Conservation (phyloP, 2,329 filamentous ascomycete species). For the Exserohilum turcica region DNA sequence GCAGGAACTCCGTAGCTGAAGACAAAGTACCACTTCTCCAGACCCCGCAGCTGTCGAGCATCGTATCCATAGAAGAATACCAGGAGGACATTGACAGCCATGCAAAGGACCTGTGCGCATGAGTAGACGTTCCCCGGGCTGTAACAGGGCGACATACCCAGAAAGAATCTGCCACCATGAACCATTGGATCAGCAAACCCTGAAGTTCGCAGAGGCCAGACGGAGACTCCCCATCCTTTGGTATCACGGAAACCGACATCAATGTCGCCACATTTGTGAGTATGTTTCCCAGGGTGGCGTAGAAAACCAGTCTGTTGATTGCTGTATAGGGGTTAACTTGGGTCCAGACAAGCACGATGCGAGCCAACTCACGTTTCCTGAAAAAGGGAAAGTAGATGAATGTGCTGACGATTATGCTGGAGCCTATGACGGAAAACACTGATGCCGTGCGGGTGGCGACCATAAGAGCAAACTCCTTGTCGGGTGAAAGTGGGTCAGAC, state of each 20-base stretch:
- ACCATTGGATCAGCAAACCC: slow-evolving; percentile 83
- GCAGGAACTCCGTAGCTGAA: slow-evolving; percentile 76
- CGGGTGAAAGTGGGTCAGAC: slow-evolving; percentile 14
- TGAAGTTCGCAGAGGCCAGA: slow-evolving; percentile 75
- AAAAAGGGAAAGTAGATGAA: slow-evolving; percentile 72
- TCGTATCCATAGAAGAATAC: slow-evolving; percentile 79
- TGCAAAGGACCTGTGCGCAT: slow-evolving; percentile 63
- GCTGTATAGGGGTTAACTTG: slow-evolving; percentile 38
- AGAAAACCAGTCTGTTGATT: slow-evolving; percentile 86
- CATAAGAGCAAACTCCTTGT: slow-evolving; percentile 55
- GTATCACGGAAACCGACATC: slow-evolving; percentile 68
- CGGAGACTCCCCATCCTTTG: slow-evolving; percentile 32
- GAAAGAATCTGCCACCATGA: slow-evolving; percentile 23
- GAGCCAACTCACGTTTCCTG: slow-evolving; percentile 61
- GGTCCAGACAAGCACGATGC: not conserved
- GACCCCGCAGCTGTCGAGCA: slow-evolving; percentile 63
- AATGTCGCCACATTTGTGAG: slow-evolving; percentile 77
- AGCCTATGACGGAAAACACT: slow-evolving; percentile 71
- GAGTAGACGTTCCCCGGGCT: slow-evolving; percentile 49
- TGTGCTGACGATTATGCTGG: slow-evolving; percentile 72
- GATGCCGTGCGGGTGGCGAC: slow-evolving; percentile 72
- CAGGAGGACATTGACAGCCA: slow-evolving; percentile 83
- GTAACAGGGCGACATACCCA: slow-evolving; percentile 62
- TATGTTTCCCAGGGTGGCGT: slow-evolving; percentile 80
- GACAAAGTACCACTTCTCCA: slow-evolving; percentile 74